These are phyloP conservation scores for Symbiodinium pilosum DNA, from an alignment of 73 alveolate species.

Conservation along the genomic window DNA sequence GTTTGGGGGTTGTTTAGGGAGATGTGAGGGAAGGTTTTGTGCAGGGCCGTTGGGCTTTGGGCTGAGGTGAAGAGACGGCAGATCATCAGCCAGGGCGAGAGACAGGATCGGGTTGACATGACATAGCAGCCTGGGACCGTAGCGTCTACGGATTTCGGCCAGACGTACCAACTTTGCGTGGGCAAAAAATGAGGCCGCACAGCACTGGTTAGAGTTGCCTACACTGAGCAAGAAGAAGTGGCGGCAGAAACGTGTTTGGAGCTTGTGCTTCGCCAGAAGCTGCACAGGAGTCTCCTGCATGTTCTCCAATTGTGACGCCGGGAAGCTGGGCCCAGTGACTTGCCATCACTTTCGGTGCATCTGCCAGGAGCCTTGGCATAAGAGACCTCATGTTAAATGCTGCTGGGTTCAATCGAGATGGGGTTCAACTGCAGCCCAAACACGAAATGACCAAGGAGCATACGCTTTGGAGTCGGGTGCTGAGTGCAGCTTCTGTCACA, in stretches of 20 bases:
- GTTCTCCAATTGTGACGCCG: conserved; percentile 39
- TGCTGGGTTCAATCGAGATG: neutral
- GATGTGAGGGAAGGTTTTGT: too few relatives aligned
- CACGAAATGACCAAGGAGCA: too few relatives aligned
- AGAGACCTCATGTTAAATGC: too few relatives aligned
- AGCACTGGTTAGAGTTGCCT: neutral
- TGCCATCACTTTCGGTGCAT: conserved; percentile 91
- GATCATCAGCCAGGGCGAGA: conserved; percentile 86
- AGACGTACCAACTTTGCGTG: too few relatives aligned
- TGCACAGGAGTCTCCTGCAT: conserved; percentile 78
- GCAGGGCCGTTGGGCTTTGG: too few relatives aligned
- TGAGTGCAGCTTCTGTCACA: too few relatives aligned
- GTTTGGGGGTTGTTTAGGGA: too few relatives aligned
- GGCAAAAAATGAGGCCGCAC: too few relatives aligned
- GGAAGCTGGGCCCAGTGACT: conserved; percentile 41
- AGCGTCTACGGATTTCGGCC: too few relatives aligned
- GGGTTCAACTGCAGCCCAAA: too few relatives aligned
- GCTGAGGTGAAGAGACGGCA: neutral
- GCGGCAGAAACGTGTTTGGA: neutral
- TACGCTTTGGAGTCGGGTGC: too few relatives aligned
- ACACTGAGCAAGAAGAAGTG: neutral
- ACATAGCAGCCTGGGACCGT: too few relatives aligned
- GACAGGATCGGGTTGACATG: conserved; percentile 63
- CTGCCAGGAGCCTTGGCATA: conserved; percentile 21
- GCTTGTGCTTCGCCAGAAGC: neutral